phyloP scores from a whole-genome alignment of 2,329 filamentous ascomycete genomes.

The Phoma sp. region DNA sequence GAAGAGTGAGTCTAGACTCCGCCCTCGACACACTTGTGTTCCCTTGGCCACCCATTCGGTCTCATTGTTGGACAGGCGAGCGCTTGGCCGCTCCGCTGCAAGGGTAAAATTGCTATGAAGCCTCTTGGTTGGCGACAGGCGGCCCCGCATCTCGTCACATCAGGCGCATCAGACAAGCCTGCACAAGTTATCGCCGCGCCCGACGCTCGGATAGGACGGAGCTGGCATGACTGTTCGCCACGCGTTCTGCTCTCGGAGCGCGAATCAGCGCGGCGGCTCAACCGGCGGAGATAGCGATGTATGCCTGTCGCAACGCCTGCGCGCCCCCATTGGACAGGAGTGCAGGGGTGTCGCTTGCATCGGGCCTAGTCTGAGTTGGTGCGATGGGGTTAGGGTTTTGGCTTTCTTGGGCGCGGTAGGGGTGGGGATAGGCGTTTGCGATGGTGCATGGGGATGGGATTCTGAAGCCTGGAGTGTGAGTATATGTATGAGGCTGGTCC shows the following conservation, averaged over 20 bases:
- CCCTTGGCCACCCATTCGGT: slow-evolving; percentile 13
- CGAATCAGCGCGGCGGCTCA: slow-evolving; percentile 29
- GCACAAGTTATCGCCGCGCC: slow-evolving; percentile 26
- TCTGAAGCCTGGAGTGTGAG: slow-evolving; percentile 7
- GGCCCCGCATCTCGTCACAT: slow-evolving; percentile 23
- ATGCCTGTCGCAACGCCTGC: slow-evolving; percentile 1
- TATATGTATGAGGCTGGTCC: slow-evolving; percentile 19
- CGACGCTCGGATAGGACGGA: slow-evolving; percentile 26
- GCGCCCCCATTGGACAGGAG: slow-evolving; percentile 18
- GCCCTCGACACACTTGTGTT: slow-evolving; percentile 15
- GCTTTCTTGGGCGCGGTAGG: slow-evolving; percentile 15
- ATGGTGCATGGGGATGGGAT: slow-evolving; percentile 16
- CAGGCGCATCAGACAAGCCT: slow-evolving; percentile 23
- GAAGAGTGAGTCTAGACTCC: slow-evolving; percentile 28
- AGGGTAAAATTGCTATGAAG: slow-evolving; percentile 7
- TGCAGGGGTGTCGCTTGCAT: slow-evolving; percentile 20
- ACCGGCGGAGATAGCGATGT: slow-evolving; percentile 16
- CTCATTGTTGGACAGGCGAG: slow-evolving; percentile 15
- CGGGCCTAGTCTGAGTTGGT: slow-evolving; percentile 10
- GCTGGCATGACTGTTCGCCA: slow-evolving; percentile 27
- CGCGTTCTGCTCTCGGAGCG: slow-evolving; percentile 23
- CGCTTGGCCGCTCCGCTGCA: slow-evolving; percentile 31
- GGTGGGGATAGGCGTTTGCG: slow-evolving; percentile 20
- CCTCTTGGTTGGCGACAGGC: slow-evolving; percentile 10
- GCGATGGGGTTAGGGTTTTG: slow-evolving; percentile 30